Percentiles rank a stretch among this genome's conserved stretches.
Evolutionary conservation across 108 stramenopile genomes (phyloP).

Genomic region (Chaetoceros tenuissimus): DNA sequence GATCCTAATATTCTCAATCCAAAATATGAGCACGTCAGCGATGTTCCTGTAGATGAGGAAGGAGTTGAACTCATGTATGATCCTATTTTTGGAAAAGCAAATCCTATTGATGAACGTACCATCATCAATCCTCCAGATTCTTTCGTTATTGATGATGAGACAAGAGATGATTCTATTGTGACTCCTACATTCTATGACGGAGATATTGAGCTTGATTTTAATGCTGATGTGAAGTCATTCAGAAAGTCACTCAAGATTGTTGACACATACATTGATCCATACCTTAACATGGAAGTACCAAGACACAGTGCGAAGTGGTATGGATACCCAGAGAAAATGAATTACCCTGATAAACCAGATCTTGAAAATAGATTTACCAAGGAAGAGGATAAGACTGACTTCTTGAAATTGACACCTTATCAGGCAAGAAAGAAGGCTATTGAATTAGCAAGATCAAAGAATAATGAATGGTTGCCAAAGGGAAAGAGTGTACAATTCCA

Average conservation of each 20-base stretch:
- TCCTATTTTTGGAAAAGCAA: conserved; percentile 63
- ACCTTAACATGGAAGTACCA: conserved; percentile 56
- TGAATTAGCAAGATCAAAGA: conserved; percentile 71
- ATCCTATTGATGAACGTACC: conserved; percentile 69
- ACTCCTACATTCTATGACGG: conserved; percentile 43
- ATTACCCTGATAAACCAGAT: conserved; percentile 47
- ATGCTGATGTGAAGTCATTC: conserved; percentile 49
- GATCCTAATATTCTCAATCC: conserved; percentile 50
- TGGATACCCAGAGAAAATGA: conserved; percentile 59
- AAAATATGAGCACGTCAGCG: conserved; percentile 10
- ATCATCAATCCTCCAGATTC: conserved; percentile 56
- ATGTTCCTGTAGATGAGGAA: conserved; percentile 54
- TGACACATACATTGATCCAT: conserved; percentile 71
- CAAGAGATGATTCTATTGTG: conserved; percentile 43
- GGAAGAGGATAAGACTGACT: conserved; percentile 53
- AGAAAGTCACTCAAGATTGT: conserved; percentile 62
- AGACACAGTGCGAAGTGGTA: conserved; percentile 72
- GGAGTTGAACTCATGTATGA: conserved; percentile 69
- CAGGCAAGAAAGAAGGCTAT: conserved; percentile 54
- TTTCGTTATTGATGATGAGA: conserved; percentile 57
- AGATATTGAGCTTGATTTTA: conserved; percentile 56
- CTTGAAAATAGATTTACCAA: conserved; percentile 76
- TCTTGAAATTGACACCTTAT: conserved; percentile 53
- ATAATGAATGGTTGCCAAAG: conserved; percentile 76
- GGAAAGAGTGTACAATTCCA: conserved; percentile 51